Evolutionary conservation across 768 basidiomycete species (phyloP).

Genomic region (Mycena indigotica): DNA sequence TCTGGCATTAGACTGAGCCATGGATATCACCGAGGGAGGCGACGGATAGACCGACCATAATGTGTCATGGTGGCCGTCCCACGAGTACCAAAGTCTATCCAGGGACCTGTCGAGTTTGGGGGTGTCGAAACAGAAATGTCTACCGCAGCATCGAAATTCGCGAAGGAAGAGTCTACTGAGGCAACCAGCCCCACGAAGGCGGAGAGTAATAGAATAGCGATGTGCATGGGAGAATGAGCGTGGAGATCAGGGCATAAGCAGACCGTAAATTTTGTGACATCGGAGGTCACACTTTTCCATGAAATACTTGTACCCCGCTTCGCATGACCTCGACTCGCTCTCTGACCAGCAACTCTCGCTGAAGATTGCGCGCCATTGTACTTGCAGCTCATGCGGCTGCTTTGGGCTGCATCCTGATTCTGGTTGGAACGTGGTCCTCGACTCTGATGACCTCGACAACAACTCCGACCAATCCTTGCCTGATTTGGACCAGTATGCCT

Average conservation of each 20-base stretch:
- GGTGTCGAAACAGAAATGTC: background rate
- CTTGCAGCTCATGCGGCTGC: slow-evolving; percentile 73
- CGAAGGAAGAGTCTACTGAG: background rate
- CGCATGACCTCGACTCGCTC: slow-evolving; percentile 52
- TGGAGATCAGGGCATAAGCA: background rate
- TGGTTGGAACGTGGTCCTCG: slow-evolving; percentile 61
- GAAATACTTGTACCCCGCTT: slow-evolving; percentile 70
- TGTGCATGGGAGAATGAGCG: no score
- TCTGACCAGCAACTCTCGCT: slow-evolving; percentile 55
- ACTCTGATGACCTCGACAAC: slow-evolving; percentile 47
- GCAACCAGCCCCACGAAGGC: background rate
- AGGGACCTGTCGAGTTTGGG: background rate
- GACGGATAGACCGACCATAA: slow-evolving; percentile 55
- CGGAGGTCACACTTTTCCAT: slow-evolving; percentile 28
- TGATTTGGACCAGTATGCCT: slow-evolving; percentile 65
- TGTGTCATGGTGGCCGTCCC: slow-evolving; percentile 82
- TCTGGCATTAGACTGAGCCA: slow-evolving; percentile 55
- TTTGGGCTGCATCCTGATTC: slow-evolving; percentile 68
- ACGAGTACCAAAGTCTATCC: slow-evolving; percentile 1
- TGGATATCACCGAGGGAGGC: no score
- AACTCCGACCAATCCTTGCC: slow-evolving; percentile 51
- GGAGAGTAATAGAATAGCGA: no score
- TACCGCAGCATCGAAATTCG: background rate
- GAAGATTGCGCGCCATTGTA: slow-evolving; percentile 83
- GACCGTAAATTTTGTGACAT: background rate